These are phyloP conservation scores for Trichoderma simmonsii DNA, from an alignment of 2,329 filamentous ascomycete genomes.

Conservation along the genomic window DNA sequence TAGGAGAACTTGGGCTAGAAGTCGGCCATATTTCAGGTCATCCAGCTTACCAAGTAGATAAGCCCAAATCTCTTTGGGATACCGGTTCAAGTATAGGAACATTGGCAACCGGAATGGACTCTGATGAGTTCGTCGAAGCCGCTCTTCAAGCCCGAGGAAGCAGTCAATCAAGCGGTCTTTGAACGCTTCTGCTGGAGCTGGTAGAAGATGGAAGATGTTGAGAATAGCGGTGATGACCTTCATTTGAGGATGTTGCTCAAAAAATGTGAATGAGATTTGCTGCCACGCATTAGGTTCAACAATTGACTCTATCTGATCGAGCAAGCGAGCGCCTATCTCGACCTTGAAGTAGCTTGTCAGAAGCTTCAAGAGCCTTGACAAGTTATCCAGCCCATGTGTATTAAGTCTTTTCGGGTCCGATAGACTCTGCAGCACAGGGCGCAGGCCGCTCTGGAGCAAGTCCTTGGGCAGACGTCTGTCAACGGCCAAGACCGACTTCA, in stretches of 20 bases:
- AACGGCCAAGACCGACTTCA: constrained; percentile 82
- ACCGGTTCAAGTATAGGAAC: constrained; percentile 90
- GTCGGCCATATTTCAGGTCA: constrained; percentile 82
- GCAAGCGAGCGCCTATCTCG: constrained; percentile 87
- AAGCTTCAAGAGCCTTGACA: constrained; percentile 83
- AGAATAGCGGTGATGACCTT: constrained; percentile 93
- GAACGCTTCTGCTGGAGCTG: constrained; percentile 83
- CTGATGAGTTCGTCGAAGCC: constrained; percentile 78
- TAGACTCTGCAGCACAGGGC: constrained; percentile 93
- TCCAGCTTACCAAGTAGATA: constrained; percentile 77
- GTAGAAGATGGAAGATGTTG: constrained; percentile 95
- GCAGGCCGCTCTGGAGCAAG: constrained; percentile 85
- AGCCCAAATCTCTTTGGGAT: constrained; percentile 81
- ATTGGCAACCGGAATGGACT: constrained; percentile 90
- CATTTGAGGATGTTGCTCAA: constrained; percentile 90
- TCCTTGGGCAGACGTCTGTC: constrained; percentile 94
- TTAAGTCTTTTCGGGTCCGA: constrained; percentile 90
- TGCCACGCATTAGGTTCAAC: constrained; percentile 78
- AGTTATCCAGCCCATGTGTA: constrained; percentile 83
- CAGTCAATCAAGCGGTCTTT: constrained; percentile 86
- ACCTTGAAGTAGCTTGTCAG: constrained; percentile 99
- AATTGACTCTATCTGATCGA: constrained; percentile 90
- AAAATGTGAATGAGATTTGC: constrained; percentile 88
- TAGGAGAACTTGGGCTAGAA: constrained; percentile 82
- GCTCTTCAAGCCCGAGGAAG: constrained; percentile 83